Base-by-base conservation (phyloP, 2,329 filamentous ascomycete species). In the Didymella sp. region DNA sequence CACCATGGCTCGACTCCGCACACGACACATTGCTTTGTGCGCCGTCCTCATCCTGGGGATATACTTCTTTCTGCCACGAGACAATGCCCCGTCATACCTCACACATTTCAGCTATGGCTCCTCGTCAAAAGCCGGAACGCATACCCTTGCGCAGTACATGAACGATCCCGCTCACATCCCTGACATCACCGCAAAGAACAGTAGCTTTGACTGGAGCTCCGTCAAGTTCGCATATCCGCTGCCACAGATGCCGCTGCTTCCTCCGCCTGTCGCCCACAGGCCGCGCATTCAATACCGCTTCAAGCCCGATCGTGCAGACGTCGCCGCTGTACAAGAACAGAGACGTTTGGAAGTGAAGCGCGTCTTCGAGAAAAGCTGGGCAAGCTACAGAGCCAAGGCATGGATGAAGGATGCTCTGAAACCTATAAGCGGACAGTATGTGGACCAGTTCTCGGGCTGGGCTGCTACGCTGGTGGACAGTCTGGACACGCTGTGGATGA, bases 401-500 rank as follows among this genome's bases (percentile, higher is more conserved):
- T 90, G 87, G 86, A 80, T 83, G 65, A 80, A 83, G 44, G 87
- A 90, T 69, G 87, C 88, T 62, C 76, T 89, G 49, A 78, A 79
- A 27, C 87, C 87, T 3, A 64, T 89, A 9, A 80, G 80, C 15
- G 85, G 81, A 11, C 66, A 72, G 2, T 77, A 73, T 45, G 80
- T 81, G 41, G 81, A 88, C 63, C 82, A 84, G 30, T 89, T 88
- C 73, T 85, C 84, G 13, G 87, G 87, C 22, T 89, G 87, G 87
- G 85, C 84, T 6, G 87, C 87, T 4, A 89, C 87, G 6, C 76
- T 89, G 54, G 85, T 89, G n/a, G 87, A 89, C 69, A 78, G 64
- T 33, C 57, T 75, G 31, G 92, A 96, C 71, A 93, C 91, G 0
- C 80, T 96, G 2, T 96, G 90, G 89, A 93, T 96, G 65, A 92